Percentiles rank a stretch among this genome's conserved stretches.
Conservation (phyloP, 2,329 filamentous ascomycete species). For the Colletotrichum lentis region DNA sequence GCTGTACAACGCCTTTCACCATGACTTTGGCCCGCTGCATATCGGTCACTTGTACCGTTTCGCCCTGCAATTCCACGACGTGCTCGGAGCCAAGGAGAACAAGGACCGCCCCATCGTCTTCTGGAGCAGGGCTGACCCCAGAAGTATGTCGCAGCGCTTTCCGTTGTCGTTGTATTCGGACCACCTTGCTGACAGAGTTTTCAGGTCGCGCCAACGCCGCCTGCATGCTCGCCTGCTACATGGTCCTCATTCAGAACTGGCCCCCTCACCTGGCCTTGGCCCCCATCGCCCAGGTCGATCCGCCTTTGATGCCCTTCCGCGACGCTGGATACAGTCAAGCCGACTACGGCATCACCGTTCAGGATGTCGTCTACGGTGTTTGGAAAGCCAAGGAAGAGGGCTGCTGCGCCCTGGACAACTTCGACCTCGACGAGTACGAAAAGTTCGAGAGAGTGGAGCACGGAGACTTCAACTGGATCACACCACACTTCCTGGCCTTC, state of each 20-base stretch:
- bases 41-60: slow-evolving; percentile 98
- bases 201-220: slow-evolving; percentile 89
- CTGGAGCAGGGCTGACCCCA: slow-evolving; percentile 90
- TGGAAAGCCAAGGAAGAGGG: slow-evolving; percentile 99
- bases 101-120: slow-evolving; percentile 92
- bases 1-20: slow-evolving; percentile 97
- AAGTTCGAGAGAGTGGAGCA: slow-evolving; percentile 94
- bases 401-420: slow-evolving; percentile 89
- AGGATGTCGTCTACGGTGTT: slow-evolving; percentile 97
- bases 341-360: slow-evolving; percentile 93
- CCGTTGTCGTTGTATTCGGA: slow-evolving; percentile 4
- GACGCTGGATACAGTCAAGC: slow-evolving; percentile 98
- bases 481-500: slow-evolving; percentile 93
- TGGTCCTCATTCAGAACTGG: slow-evolving; percentile 98
- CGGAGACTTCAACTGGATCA: slow-evolving; percentile 99
- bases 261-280: slow-evolving; percentile 93
- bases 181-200: slow-evolving; percentile 41
- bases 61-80: slow-evolving; percentile 93
- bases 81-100: slow-evolving; percentile 89
- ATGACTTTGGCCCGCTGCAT: slow-evolving; percentile 96
- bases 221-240: slow-evolving; percentile 95
- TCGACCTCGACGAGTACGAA: slow-evolving; percentile 97
- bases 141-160: slow-evolving; percentile 68
- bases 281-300: slow-evolving; percentile 95
- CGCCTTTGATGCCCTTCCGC: slow-evolving; percentile 97